Percentiles rank a stretch among this genome's conserved stretches.
These are phyloP conservation scores for Phytopythium kandeliae DNA, from an alignment of 352 stramenopile genomes.

Conservation along the genomic window DNA sequence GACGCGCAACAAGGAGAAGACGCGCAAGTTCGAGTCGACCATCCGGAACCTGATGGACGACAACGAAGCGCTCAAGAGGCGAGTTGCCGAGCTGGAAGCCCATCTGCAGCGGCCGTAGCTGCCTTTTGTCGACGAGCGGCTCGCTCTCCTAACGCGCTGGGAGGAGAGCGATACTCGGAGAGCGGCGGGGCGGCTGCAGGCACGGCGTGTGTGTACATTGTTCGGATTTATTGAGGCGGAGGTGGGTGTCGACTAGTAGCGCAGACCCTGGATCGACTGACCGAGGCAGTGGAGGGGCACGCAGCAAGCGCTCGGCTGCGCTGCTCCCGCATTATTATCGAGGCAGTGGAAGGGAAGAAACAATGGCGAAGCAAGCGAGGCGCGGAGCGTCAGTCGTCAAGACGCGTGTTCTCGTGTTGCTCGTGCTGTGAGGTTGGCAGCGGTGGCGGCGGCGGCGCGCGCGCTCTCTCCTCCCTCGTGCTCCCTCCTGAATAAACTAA, in stretches of 20 bases:
- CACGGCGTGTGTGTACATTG: constrained; percentile 4
- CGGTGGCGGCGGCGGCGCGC: not conserved
- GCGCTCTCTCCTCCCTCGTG: constrained; percentile 23
- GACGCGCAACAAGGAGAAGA: constrained; percentile 80
- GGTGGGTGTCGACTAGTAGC: constrained; percentile 5
- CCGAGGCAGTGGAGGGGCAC: too few relatives aligned
- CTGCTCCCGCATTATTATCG: not conserved
- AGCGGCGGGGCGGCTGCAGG: not conserved
- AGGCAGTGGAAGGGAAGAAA: not conserved
- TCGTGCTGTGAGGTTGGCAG: too few relatives aligned
- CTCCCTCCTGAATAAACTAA: constrained; percentile 67
- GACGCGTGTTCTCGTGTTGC: constrained; percentile 6
- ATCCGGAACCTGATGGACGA: constrained; percentile 78
- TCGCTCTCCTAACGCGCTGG: too few relatives aligned
- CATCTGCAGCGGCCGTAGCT: constrained; percentile 5
- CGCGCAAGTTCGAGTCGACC: constrained; percentile 68
- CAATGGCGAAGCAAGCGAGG: not conserved
- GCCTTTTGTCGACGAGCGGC: too few relatives aligned
- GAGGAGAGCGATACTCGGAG: too few relatives aligned
- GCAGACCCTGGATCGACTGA: not conserved
- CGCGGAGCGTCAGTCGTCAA: not conserved
- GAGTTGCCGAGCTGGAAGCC: constrained; percentile 53
- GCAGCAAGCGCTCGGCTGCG: too few relatives aligned
- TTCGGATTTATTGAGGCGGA: constrained; percentile 1
- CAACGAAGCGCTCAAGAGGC: constrained; percentile 63